phyloP scores from a whole-genome alignment of 192 early-diverging fungal genomes.

The Backusella tarrabulga region DNA sequence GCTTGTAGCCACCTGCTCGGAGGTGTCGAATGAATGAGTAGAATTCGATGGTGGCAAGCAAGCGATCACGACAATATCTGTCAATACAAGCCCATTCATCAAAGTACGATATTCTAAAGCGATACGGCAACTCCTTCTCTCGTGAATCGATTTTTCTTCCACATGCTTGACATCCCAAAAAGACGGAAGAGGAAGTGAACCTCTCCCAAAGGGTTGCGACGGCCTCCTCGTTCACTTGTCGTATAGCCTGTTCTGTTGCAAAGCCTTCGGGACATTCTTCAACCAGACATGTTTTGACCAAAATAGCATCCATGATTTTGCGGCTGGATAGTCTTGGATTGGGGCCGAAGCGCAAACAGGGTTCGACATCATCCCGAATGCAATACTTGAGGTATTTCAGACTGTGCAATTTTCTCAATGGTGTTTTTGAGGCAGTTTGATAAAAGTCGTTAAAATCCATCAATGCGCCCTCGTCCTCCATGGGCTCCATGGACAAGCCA shows the following conservation, averaged over 20 bases:
- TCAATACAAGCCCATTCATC: conserved; percentile 79
- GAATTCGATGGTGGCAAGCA: conserved; percentile 87
- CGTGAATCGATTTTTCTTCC: conserved; percentile 27
- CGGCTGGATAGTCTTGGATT: conserved; percentile 81
- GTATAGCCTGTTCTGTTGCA: conserved; percentile 40
- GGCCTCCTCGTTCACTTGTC: conserved; percentile 39
- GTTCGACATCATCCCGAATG: conserved; percentile 87
- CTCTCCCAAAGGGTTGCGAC: conserved; percentile 48
- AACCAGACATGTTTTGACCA: conserved; percentile 81
- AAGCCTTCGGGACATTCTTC: conserved; percentile 67
- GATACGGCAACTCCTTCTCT: conserved; percentile 40
- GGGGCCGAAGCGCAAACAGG: conserved; percentile 91
- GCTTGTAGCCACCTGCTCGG: conserved; percentile 76
- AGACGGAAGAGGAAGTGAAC: conserved; percentile 30
- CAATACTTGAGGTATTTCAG: conserved; percentile 83
- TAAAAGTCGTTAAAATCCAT: conserved; percentile 90
- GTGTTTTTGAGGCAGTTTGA: conserved; percentile 54
- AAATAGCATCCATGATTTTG: conserved; percentile 86
- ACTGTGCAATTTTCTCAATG: conserved; percentile 70
- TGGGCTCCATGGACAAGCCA: conserved; percentile 34
- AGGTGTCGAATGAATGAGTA: conserved; percentile 88
- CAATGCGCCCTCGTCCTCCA: conserved; percentile 68
- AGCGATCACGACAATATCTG: conserved; percentile 85
- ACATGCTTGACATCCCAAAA: conserved; percentile 49
- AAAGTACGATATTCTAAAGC: conserved; percentile 66